Base-by-base conservation (phyloP, 2,329 filamentous ascomycete genomes). In the Colletotrichum incanum region DNA sequence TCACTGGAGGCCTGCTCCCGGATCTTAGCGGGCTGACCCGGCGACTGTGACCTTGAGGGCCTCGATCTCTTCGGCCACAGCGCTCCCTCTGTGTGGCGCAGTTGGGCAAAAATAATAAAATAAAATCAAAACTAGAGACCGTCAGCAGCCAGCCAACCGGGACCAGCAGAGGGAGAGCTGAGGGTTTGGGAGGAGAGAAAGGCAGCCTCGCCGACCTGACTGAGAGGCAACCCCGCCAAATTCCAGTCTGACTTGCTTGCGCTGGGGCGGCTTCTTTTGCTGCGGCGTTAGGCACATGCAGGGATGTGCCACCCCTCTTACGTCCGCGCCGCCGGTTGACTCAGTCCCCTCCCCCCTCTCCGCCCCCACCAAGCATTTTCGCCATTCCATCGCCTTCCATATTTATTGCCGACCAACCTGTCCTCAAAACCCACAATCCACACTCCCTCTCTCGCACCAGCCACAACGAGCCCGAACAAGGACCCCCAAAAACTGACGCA, bases 241-340 rank as follows among this genome's bases (percentile, higher is more conserved):
- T 47, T 31, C 37, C 55, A 58, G 54, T 41, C 54, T 58, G 54
- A 41, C 39, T 14, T 41, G 26, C 23, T 23, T n/a, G 50, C 28
- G 56, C 56, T 16, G 50, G 20, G 34, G n/a, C 62, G 26, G 26
- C n/a, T 47, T 11, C 52, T 43, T 26, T 26, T 61, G 37, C 58
- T 62, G 45, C 62, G 49, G 61, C 37, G 55, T 56, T 64, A 70
- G 45, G 41, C 62, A 63, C 60, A 67, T 67, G 64, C 73, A 77
- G 65, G 70, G 70, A 65, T 72, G 54, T 26, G 18, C 54, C 52
- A 54, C 65, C 65, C 43, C 54, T 60, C 60, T 43, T 54, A 55
- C 74, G 73, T 76, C 76, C 76, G 54, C 54, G 54, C 12, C 54
- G 74, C 78, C 78, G 79, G 77, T 79, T 81, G 79, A 81, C 78